Evolutionary conservation across 768 basidiomycete species (phyloP), one percentile per base, ranked within the genome.

Genomic region (Suillus sp.): DNA sequence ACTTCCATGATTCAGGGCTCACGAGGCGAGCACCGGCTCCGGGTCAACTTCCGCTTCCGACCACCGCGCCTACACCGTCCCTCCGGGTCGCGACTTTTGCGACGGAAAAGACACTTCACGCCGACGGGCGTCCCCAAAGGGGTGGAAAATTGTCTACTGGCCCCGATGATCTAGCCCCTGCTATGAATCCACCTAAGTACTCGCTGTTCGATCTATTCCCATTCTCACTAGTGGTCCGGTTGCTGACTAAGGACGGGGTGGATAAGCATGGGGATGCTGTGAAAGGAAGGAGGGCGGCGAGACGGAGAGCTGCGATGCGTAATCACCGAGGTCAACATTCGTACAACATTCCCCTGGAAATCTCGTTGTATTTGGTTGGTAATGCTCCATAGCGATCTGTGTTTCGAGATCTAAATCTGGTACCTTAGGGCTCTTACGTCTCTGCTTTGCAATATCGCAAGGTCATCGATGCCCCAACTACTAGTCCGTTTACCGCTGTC

Each of bases 291-390:
- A 87, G 83, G 68, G 87, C 83, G 0, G 85, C 85, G 8, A 76
- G 78, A 55, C 60, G 85, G 27, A 77, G 85, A 50, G 88, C 88
- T 11, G 80, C 77, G 70, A 72, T 86, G 71, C 74, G 74, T 61
- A 76, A 78, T 63, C 75, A 77, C 57, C 51, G 72, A 75, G 14
- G 75, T 80, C 22, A 18, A 32, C 67, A 72, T 13, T 82, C 80
- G 42, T 88, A 87, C 66, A 90, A 90, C 68, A 68, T 90, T 56
- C 90, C 90, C 2, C 74, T 90, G 64, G 90, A 90, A 72, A 80
- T 91, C 59, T 86, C 87, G 9, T 74, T 90, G 59, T 90, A 90
- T 73, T 71, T 90, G 60, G 89, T 88, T 60, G 51, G 83, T 72
- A 6, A 27, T 42, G 22, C 37, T 34, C 43, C 45, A 27, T 16